Percentiles rank a stretch among this genome's conserved stretches.
Evolutionary conservation across 2,329 filamentous ascomycete genomes (phyloP).

Genomic region (Colletotrichum camelliae): DNA sequence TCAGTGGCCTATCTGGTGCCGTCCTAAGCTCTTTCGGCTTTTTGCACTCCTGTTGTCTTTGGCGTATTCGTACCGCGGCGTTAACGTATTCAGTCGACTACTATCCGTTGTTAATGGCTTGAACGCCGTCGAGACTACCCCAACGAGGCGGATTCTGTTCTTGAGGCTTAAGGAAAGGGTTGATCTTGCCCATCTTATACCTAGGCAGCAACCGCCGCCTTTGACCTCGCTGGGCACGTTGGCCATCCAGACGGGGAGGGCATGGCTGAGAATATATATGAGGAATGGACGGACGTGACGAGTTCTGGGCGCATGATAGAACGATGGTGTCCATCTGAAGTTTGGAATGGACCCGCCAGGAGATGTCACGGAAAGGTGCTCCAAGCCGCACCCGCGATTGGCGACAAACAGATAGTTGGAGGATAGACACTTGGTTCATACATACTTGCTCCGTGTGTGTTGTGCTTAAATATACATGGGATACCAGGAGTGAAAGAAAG

Average conservation of each 20-base stretch:
- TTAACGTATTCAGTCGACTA: rapidly evolving
- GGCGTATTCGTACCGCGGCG: rapidly evolving
- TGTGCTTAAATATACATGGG: not conserved
- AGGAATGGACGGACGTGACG: not conserved
- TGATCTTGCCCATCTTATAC: no score
- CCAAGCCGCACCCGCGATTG: not conserved
- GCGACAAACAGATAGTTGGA: not conserved
- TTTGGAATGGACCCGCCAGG: not conserved
- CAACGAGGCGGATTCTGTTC: no score
- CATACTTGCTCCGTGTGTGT: not conserved
- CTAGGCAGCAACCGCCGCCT: no score
- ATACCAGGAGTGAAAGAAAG: no score
- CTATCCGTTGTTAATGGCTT: not conserved
- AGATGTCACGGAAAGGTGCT: not conserved
- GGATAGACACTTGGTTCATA: rapidly evolving
- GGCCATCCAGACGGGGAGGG: not conserved
- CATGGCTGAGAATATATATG: not conserved
- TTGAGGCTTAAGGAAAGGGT: no score
- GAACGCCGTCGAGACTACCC: no score
- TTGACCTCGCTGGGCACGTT: not conserved
- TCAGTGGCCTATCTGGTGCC: rapidly evolving
- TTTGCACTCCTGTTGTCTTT: not conserved
- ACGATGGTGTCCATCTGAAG: not conserved
- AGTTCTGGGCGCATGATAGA: not conserved
- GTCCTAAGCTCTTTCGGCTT: rapidly evolving